Percentiles rank a stretch among this genome's conserved stretches.
Conservation (phyloP, 495 filamentous ascomycete species). For the Aspergillus taichungensis region DNA sequence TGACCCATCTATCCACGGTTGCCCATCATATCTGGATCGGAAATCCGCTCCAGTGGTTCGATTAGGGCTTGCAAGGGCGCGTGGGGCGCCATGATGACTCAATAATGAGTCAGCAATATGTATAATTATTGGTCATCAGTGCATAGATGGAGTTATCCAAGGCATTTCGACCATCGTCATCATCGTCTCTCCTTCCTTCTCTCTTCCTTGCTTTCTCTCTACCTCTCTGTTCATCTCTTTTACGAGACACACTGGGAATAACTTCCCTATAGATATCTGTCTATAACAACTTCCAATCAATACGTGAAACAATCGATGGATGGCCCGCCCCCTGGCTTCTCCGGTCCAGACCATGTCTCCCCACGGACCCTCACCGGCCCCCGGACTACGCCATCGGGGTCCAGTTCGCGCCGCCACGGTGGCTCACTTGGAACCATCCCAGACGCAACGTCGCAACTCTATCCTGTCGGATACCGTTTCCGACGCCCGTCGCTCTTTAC, state of each 20-base stretch:
- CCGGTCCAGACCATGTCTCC: neutral
- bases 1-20: too few species aligned
- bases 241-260: too few species aligned
- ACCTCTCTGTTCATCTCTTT: too few species aligned
- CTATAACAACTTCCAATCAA: too few species aligned
- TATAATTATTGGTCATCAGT: too few species aligned
- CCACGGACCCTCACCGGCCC: neutral
- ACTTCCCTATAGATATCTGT: too few species aligned
- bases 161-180: neutral
- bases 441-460: conserved; percentile 56
- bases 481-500: conserved; percentile 57
- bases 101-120: too few species aligned
- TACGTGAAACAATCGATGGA: neutral
- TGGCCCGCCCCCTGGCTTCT: neutral
- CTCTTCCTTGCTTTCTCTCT: neutral
- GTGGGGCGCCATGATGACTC: too few species aligned
- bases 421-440: conserved; percentile 20
- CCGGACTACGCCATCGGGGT: conserved; percentile 32
- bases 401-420: conserved; percentile 34
- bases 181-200: neutral
- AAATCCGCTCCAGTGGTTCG: too few species aligned
- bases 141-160: neutral
- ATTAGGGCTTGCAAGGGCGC: too few species aligned
- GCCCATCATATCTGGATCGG: too few species aligned
- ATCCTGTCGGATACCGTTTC: conserved; percentile 63